phyloP scores from a whole-genome alignment of 345 rosid species.

The Eucalyptus camaldulensis region DNA sequence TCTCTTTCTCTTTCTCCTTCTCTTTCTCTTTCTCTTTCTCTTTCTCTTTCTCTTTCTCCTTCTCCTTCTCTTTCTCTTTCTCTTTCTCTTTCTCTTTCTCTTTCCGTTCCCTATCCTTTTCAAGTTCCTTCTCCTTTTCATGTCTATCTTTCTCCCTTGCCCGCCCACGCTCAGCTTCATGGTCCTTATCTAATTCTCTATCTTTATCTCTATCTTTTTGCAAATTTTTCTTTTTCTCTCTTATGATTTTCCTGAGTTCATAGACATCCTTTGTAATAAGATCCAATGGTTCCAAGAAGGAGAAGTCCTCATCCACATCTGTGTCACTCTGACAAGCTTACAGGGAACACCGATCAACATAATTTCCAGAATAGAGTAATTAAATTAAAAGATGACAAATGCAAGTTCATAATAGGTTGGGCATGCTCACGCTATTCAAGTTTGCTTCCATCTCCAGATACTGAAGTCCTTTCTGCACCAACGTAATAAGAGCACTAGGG shows the following conservation, averaged over 20 bases:
- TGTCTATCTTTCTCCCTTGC: conserved; percentile 65
- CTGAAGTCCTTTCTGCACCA: conserved; percentile 91
- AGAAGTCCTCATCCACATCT: conserved; percentile 91
- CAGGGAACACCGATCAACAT: conserved; percentile 18
- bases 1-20: fast-evolving
- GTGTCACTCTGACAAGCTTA: conserved; percentile 55
- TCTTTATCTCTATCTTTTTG: conserved; percentile 56
- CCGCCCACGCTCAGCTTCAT: conserved; percentile 45
- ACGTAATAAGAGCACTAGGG: conserved; percentile 83
- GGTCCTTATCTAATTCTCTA: conserved; percentile 44
- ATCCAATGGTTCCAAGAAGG: conserved; percentile 93
- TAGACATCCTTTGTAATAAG: conserved; percentile 81
- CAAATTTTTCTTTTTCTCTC: conserved; percentile 58
- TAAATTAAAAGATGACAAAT: background rate
- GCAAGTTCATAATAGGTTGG: background rate
- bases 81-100: conserved; percentile 12
- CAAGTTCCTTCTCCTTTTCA: conserved; percentile 56
- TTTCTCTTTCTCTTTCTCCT: fast-evolving
- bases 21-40: fast-evolving
- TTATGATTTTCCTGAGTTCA: conserved; percentile 66
- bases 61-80: background rate
- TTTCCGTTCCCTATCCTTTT: conserved; percentile 29
- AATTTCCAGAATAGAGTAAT: background rate
- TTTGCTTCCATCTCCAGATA: conserved; percentile 99
- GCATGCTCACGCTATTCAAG: conserved; percentile 57